These are phyloP conservation scores for Chaetomiaceae sp. DNA, from an alignment of 2,329 filamentous ascomycete genomes.

Conservation along the genomic window DNA sequence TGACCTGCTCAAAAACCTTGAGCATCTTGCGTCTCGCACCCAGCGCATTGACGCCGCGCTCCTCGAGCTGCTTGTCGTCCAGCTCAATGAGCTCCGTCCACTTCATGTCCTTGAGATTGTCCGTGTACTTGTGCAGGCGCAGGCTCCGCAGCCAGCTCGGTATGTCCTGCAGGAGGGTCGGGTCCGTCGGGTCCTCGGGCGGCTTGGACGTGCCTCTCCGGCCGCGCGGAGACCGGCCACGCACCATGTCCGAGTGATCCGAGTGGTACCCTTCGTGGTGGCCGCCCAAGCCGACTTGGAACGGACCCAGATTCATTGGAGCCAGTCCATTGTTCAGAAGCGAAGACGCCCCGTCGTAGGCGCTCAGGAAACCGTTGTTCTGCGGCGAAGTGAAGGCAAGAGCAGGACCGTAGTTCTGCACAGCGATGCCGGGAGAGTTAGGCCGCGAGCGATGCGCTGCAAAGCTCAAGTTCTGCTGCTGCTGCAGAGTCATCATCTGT, in stretches of 20 bases:
- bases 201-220: conserved; percentile 94
- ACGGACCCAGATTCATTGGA: conserved; percentile 66
- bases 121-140: conserved; percentile 96
- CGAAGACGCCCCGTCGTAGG: conserved; percentile 73
- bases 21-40: conserved; percentile 96
- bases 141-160: conserved; percentile 93
- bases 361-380: conserved; percentile 88
- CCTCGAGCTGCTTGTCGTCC: conserved; percentile 88
- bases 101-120: conserved; percentile 94
- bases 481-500: conserved; percentile 70
- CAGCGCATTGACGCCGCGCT: conserved; percentile 88
- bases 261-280: conserved; percentile 83
- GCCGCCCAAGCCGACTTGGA: conserved; percentile 55
- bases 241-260: conserved; percentile 85
- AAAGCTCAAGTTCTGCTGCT: conserved; percentile 49
- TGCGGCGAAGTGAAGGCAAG: conserved; percentile 81
- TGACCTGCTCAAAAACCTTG: conserved; percentile 98
- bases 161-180: conserved; percentile 85
- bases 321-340: conserved; percentile 67
- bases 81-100: conserved; percentile 91
- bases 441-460: conserved; percentile 76
- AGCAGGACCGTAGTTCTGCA: conserved; percentile 65
- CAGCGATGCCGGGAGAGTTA: conserved; percentile 79
- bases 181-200: conserved; percentile 94
- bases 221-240: conserved; percentile 87